Conservation (phyloP, 768 basidiomycete species). For the Lactarius quietus region DNA sequence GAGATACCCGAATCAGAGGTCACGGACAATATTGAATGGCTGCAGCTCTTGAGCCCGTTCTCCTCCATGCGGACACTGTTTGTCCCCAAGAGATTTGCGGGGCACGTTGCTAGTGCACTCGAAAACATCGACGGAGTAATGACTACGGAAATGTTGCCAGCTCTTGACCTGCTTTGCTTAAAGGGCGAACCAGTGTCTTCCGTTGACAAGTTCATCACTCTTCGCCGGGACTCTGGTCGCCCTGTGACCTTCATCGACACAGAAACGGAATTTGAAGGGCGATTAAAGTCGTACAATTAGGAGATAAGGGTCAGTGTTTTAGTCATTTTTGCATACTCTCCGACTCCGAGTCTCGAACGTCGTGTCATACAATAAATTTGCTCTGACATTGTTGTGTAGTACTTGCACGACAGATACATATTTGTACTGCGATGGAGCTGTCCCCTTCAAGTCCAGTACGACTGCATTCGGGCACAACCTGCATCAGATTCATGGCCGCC, state of each 20-base stretch:
- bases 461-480: no score
- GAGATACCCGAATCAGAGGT: not conserved
- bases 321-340: no score
- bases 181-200: not conserved
- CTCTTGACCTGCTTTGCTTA: not conserved
- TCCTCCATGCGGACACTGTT: not conserved
- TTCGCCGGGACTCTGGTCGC: not conserved
- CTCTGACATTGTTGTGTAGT: no score
- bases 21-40: not conserved
- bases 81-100: not conserved
- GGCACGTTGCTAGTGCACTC: not conserved
- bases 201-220: not conserved
- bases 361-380: no score
- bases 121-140: not conserved
- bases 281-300: not conserved
- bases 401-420: no score
- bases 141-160: not conserved
- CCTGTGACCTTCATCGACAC: not conserved
- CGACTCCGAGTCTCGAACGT: no score
- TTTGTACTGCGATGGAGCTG: no score
- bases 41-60: not conserved
- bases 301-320: no score
- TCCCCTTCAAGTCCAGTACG: no score
- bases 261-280: not conserved
- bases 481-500: no score